Evolutionary conservation across 2,329 filamentous ascomycete genomes (phyloP).

Genomic region (Capronia americana): DNA sequence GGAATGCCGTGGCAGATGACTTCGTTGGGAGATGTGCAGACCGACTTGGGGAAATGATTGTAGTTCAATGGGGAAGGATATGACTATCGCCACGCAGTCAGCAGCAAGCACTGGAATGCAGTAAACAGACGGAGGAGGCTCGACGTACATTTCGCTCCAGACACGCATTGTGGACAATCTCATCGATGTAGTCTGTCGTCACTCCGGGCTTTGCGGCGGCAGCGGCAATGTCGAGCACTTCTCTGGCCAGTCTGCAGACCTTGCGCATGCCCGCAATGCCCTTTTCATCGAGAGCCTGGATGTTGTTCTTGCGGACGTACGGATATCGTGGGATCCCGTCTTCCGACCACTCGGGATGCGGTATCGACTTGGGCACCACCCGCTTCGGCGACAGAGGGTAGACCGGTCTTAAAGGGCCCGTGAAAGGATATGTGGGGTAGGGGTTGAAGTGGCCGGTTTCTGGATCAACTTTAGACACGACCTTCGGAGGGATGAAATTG

Average conservation of each 20-base stretch:
- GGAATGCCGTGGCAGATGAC: slow-evolving; percentile 99
- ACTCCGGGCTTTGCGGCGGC: slow-evolving; percentile 85
- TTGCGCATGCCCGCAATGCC: slow-evolving; percentile 90
- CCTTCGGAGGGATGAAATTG: slow-evolving; percentile 76
- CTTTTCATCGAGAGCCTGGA: slow-evolving; percentile 79
- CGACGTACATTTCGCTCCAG: slow-evolving; percentile 82
- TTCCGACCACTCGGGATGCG: slow-evolving; percentile 83
- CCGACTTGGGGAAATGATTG: slow-evolving; percentile 94
- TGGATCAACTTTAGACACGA: slow-evolving; percentile 90
- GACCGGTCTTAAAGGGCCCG: slow-evolving; percentile 81
- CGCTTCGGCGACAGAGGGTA: slow-evolving; percentile 80
- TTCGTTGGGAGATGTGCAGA: slow-evolving; percentile 95
- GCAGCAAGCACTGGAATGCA: slow-evolving; percentile 16
- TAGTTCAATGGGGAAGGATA: slow-evolving; percentile 97
- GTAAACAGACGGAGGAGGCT: neutral
- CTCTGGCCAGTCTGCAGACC: slow-evolving; percentile 82
- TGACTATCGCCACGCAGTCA: slow-evolving; percentile 62
- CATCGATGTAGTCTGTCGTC: slow-evolving; percentile 93
- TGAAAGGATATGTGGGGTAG: slow-evolving; percentile 84
- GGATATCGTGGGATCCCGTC: slow-evolving; percentile 77
- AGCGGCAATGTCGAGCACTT: slow-evolving; percentile 91
- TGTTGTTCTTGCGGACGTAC: slow-evolving; percentile 75
- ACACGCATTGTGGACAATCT: slow-evolving; percentile 93
- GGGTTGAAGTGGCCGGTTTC: slow-evolving; percentile 89
- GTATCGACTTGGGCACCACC: slow-evolving; percentile 78